Conservation (phyloP, 2,329 filamentous ascomycete species). For the Diplodia scrobiculata region DNA sequence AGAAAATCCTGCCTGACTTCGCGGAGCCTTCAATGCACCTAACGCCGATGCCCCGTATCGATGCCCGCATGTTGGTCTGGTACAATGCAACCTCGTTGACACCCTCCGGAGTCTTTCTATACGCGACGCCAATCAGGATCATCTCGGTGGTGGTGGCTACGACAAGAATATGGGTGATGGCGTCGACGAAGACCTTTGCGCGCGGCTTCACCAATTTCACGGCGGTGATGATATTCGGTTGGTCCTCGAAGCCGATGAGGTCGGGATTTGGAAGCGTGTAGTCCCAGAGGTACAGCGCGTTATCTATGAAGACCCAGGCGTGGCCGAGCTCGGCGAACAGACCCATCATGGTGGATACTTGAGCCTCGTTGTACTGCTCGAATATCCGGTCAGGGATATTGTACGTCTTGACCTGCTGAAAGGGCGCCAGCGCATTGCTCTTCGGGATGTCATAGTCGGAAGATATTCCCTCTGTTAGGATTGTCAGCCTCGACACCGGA, state of each 20-base stretch:
- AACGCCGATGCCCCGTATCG: conserved; percentile 74
- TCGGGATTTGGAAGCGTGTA: conserved; percentile 92
- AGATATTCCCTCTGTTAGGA: conserved; percentile 72
- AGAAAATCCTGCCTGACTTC: conserved; percentile 87
- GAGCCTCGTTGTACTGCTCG: conserved; percentile 84
- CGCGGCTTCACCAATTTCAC: conserved; percentile 85
- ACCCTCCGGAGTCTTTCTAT: conserved; percentile 64
- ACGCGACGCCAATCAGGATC: conserved; percentile 79
- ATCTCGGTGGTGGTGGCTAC: conserved; percentile 86
- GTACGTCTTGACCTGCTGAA: conserved; percentile 83
- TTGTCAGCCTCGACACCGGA: not conserved
- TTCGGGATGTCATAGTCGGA: conserved; percentile 83
- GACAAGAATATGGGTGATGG: conserved; percentile 85
- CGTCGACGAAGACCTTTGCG: conserved; percentile 79
- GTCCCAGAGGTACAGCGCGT: conserved; percentile 95
- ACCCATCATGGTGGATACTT: conserved; percentile 90
- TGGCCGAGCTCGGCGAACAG: conserved; percentile 93
- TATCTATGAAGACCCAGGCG: conserved; percentile 94
- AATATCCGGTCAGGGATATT: conserved; percentile 90
- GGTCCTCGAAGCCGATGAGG: conserved; percentile 88
- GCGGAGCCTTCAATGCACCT: conserved; percentile 75
- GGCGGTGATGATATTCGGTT: conserved; percentile 83
- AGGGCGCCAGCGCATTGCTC: conserved; percentile 76
- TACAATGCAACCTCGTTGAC: conserved; percentile 76
- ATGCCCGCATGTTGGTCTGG: conserved; percentile 81